Evolutionary conservation across 2,329 filamentous ascomycete genomes (phyloP).

Genomic region (Corynespora cassiicola): DNA sequence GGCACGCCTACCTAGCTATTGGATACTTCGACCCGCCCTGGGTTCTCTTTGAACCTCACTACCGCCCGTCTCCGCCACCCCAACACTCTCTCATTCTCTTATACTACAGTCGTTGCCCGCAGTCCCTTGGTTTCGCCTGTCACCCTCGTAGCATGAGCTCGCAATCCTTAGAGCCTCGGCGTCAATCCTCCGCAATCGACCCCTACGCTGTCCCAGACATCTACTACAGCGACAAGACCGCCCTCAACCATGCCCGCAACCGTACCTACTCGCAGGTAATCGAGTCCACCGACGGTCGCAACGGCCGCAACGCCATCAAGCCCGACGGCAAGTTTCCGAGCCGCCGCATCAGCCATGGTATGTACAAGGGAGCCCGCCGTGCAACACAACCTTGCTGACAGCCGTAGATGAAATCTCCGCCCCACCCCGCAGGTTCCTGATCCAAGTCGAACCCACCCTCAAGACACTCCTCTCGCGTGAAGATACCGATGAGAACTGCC

Average conservation of each 20-base stretch:
- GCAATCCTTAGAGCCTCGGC: constrained; percentile 45
- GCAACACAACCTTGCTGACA: constrained; percentile 17
- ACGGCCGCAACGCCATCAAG: constrained; percentile 37
- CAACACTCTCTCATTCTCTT: constrained; percentile 13
- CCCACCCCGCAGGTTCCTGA: constrained; percentile 78
- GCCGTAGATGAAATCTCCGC: constrained; percentile 73
- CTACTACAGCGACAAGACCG: constrained; percentile 64
- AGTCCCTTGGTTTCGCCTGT: constrained; percentile 10
- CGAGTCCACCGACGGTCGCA: constrained; percentile 3
- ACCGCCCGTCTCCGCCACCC: constrained; percentile 7
- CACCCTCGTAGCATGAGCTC: constrained; percentile 48
- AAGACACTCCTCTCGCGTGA: constrained; percentile 81
- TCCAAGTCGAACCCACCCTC: constrained; percentile 85
- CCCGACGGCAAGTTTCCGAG: constrained; percentile 33
- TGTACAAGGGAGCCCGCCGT: constrained; percentile 16
- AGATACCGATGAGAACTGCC: constrained; percentile 92
- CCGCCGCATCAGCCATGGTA: constrained; percentile 48
- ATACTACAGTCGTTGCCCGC: no score
- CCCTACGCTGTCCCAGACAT: constrained; percentile 64
- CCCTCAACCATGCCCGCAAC: constrained; percentile 53
- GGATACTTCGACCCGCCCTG: no score
- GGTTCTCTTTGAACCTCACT: no score
- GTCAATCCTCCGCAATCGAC: constrained; percentile 55
- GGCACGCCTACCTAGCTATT: no score
- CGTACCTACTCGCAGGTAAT: constrained; percentile 61